phyloP scores from a whole-genome alignment of 768 basidiomycete species.

The Pholiota conissans region DNA sequence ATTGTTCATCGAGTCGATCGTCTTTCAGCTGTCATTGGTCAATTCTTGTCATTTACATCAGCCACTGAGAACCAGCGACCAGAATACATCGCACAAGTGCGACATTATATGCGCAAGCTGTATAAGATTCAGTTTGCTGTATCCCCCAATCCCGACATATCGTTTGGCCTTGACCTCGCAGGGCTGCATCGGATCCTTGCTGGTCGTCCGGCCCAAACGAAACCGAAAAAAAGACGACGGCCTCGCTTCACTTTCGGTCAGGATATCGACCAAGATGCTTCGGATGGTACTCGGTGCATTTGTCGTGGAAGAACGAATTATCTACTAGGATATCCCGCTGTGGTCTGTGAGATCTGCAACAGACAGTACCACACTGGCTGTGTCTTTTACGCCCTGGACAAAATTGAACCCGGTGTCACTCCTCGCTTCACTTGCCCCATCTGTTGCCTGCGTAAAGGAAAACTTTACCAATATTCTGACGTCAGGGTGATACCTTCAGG shows the following conservation, averaged over 20 bases:
- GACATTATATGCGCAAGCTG: conserved; percentile 89
- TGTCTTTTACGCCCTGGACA: conserved; percentile 67
- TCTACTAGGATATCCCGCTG: conserved; percentile 57
- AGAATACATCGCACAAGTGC: conserved; percentile 79
- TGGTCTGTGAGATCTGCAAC: conserved; percentile 67
- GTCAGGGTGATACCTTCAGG: conserved; percentile 63
- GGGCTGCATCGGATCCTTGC: conserved; percentile 82
- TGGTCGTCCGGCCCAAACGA: conserved; percentile 51
- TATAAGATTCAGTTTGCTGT: conserved; percentile 91
- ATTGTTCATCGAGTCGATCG: conserved; percentile 81
- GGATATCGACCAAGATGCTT: conserved; percentile 72
- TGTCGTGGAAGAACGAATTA: conserved; percentile 70
- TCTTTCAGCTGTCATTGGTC: conserved; percentile 71
- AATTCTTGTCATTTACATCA: conserved; percentile 75
- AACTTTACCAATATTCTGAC: conserved; percentile 71
- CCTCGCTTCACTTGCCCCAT: conserved; percentile 68
- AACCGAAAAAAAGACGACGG: conserved; percentile 57
- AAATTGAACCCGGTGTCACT: conserved; percentile 24
- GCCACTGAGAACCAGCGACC: conserved; percentile 69
- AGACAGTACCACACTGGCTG: conserved; percentile 73
- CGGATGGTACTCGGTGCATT: conserved; percentile 77
- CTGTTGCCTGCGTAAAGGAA: conserved; percentile 75
- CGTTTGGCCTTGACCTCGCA: conserved; percentile 81
- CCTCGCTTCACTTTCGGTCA: conserved; percentile 73
- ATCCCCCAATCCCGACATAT: conserved; percentile 76